Evolutionary conservation across 805 yeast species (phyloP), one percentile per base, ranked within the genome.

Genomic region (Diddensiella santjacobensis): DNA sequence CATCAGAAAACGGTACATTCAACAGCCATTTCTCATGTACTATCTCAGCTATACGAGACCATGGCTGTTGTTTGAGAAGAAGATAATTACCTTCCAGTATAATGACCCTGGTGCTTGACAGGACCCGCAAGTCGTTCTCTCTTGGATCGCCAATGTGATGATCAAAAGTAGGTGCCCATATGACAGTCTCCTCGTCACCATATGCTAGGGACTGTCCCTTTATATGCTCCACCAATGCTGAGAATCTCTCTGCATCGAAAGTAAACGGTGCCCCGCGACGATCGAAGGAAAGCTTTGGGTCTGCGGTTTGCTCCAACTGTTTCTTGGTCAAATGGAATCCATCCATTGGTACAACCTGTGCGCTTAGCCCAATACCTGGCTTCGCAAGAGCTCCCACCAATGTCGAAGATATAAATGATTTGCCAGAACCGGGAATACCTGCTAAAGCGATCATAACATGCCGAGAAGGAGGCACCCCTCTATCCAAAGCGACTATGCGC

Each of bases 261-360:
- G 97, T 89, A 57, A 73, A 78, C 1, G 96, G 93, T 0, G 96
- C 84, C 0, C 97, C 97, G 43, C 97, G 73, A 52, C 87, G 71
- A 22, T 67, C 62, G 24, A 79, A 66, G 0, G 95, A 90, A 26
- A 66, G 69, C 10, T 62, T 69, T 0, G 86, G 73, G 55, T 87
- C 77, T 6, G 70, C 66, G 59, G 84, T 74, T 37, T 65, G 53
- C 13, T 64, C 65, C 8, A 84, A 64, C 8, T 71, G 69, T 0
- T 58, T 51, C 29, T 82, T 61, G 0, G 86, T 75, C n/a, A 79
- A 65, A 59, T 84, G 93, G 58, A 80, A 84, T 3, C 93, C 91
- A 63, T 84, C 91, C 89, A 83, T 83, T 6, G 86, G 83, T 1
- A 84, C 66, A 10, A 52, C 63, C 15, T 35, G 38, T n/a, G 20